Percentiles rank a stretch among this genome's conserved stretches.
Evolutionary conservation across 495 filamentous ascomycete genomes (phyloP).

Genomic region (Aspergillus bertholletiae): DNA sequence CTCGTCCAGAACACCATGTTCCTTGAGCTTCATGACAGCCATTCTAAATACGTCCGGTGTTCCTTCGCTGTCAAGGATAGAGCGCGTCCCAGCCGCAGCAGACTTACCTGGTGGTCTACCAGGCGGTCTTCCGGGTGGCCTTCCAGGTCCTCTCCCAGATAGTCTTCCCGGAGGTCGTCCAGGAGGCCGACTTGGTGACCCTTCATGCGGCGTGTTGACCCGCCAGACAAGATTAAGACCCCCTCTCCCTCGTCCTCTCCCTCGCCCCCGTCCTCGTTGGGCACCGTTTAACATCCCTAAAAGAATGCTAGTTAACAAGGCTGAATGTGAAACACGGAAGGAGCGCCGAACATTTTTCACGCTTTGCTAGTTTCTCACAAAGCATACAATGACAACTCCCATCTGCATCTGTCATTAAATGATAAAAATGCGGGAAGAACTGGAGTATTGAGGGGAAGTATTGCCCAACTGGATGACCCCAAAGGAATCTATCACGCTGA

Average conservation of each 20-base stretch:
- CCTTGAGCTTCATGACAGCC: slow-evolving; percentile 47
- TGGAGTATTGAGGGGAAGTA: slow-evolving; percentile 48
- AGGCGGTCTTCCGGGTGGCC: slow-evolving; percentile 8
- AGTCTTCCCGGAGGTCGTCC: background rate
- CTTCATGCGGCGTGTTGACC: background rate
- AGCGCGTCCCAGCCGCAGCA: background rate
- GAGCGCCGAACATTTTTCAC: slow-evolving; percentile 7
- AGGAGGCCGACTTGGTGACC: background rate
- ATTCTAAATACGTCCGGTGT: slow-evolving; percentile 50
- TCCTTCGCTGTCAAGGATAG: slow-evolving; percentile 31
- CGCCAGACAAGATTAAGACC: background rate
- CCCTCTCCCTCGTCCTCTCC: slow-evolving; percentile 24
- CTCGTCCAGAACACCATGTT: slow-evolving; percentile 34
- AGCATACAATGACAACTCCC: slow-evolving; percentile 35
- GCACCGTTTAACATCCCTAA: background rate
- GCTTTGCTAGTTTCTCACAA: slow-evolving; percentile 25
- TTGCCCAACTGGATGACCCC: slow-evolving; percentile 49
- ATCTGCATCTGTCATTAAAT: slow-evolving; percentile 47
- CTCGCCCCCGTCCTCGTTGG: slow-evolving; percentile 16
- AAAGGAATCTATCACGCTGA: slow-evolving; percentile 51
- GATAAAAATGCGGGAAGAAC: slow-evolving; percentile 57
- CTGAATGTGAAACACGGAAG: background rate
- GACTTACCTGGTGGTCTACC: slow-evolving; percentile 1
- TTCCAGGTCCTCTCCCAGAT: slow-evolving; percentile 8
- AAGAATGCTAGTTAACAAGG: background rate